Evolutionary conservation across 768 basidiomycete species (phyloP).

Genomic region (Russula sp.): DNA sequence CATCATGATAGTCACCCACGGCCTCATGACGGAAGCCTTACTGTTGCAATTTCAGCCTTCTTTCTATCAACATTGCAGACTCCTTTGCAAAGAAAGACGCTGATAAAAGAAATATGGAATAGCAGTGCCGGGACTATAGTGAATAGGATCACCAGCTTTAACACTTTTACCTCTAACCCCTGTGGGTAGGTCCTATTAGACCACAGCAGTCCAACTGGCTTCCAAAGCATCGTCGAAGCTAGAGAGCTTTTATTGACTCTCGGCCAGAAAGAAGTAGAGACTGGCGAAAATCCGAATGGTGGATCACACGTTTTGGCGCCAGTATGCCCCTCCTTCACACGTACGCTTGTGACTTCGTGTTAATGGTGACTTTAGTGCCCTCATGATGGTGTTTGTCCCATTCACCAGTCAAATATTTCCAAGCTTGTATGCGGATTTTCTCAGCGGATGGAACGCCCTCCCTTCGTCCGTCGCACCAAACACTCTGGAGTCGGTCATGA

Average conservation of each 20-base stretch:
- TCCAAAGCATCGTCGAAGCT: slow-evolving; percentile 70
- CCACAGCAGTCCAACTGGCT: slow-evolving; percentile 68
- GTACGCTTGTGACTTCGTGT: slow-evolving; percentile 8
- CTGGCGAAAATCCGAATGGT: slow-evolving; percentile 32
- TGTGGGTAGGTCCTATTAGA: slow-evolving; percentile 71
- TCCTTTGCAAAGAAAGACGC: slow-evolving; percentile 48
- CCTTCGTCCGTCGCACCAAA: slow-evolving; percentile 81
- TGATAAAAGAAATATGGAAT: slow-evolving; percentile 85
- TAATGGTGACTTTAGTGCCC: slow-evolving; percentile 55
- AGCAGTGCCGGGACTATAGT: slow-evolving; percentile 84
- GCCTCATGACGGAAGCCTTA: slow-evolving; percentile 38
- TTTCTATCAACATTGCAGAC: slow-evolving; percentile 67
- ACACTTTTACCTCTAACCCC: background rate
- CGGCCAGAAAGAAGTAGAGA: slow-evolving; percentile 52
- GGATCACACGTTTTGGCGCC: slow-evolving; percentile 87
- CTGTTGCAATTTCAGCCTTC: slow-evolving; percentile 80
- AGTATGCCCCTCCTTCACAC: slow-evolving; percentile 39
- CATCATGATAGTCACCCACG: slow-evolving; percentile 38
- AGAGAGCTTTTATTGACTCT: slow-evolving; percentile 61
- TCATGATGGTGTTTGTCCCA: slow-evolving; percentile 80
- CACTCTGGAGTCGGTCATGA: slow-evolving; percentile 81
- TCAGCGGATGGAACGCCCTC: slow-evolving; percentile 81
- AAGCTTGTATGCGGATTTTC: slow-evolving; percentile 71
- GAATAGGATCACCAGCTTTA: slow-evolving; percentile 16
- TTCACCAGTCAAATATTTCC: slow-evolving; percentile 48